Evolutionary conservation across 2,329 filamentous ascomycete species (phyloP), one percentile per base, ranked within the genome.

Genomic region (Didymella keratinophila): DNA sequence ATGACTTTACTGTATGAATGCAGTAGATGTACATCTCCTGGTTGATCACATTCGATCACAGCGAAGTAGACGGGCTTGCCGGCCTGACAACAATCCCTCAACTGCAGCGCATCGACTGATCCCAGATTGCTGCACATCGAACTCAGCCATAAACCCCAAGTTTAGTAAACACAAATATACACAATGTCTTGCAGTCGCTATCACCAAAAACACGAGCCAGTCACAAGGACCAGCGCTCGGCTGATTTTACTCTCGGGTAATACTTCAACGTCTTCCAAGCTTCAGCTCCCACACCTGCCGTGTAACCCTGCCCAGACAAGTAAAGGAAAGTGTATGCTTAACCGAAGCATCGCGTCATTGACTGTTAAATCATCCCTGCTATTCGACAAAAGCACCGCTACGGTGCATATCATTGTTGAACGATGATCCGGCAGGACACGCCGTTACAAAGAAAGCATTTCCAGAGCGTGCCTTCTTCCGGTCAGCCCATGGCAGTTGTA

Each of bases 401-500:
- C 39, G 21, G 28, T 34, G 27, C 20, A n/a, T 36, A n/a, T 25
- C 21, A 42, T 21, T 27, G 10, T 27, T 43, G 23, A 43, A 43
- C 41, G 21, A 25, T 27, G 12, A 8, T 27, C 21, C 41, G 41
- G 41, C 41, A 43, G 23, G 12, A n/a, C 21, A n/a, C 23, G 4
- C 21, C 41, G 23, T 41, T 41, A 41, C 37, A 41, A 41, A 41
- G 37, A 51, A 21, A 34, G 20, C 10, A 21, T n/a, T 12, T 48
- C 11, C 20, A 34, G 37, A 32, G 41, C 32, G 30, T 46, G 21
- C 28, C 16, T 34, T 46, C 18, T 46, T 42, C 45, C 50, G 41
- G 45, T 37, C 45, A 58, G 21, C 7, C 20, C 25, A 46, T 20
- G 11, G 43, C 64, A 58, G 64, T 68, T 67, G 51, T 58, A 44